Conservation (phyloP, 768 basidiomycete species). For the Trametes coccinea region DNA sequence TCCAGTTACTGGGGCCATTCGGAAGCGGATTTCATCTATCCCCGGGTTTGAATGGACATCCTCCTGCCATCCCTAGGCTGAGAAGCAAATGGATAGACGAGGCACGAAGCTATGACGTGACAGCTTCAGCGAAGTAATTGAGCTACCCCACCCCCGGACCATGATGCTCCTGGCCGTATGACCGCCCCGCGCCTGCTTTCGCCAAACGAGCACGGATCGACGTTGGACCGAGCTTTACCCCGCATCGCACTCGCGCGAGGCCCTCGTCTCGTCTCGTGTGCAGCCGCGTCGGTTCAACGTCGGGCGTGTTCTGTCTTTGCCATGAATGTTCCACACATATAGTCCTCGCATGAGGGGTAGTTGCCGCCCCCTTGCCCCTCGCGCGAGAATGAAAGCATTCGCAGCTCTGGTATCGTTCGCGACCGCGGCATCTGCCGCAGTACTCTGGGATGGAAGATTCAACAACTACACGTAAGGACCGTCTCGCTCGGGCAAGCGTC, state of each 20-base stretch:
- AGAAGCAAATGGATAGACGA: neutral
- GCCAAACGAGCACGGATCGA: constrained; percentile 19
- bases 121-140: neutral
- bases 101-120: neutral
- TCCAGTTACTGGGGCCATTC: too few species aligned
- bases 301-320: constrained; percentile 2
- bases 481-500: neutral
- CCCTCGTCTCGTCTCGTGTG: constrained; percentile 1
- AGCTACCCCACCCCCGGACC: constrained; percentile 2
- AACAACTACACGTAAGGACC: constrained; percentile 25
- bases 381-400: constrained; percentile 20
- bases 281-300: constrained; percentile 15
- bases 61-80: neutral
- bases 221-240: constrained; percentile 24
- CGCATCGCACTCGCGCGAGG: constrained; percentile 7
- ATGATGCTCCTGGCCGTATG: constrained; percentile 3
- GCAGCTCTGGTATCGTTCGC: constrained; percentile 20
- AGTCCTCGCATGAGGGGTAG: neutral
- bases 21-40: neutral
- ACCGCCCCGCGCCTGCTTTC: constrained; percentile 1
- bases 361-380: neutral
- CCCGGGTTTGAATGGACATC: neutral
- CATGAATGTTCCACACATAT: constrained; percentile 2
- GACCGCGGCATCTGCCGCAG: constrained; percentile 27
- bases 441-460: constrained; percentile 35